Evolutionary conservation across 176 grass and related monocot species (phyloP), one percentile per base, ranked within the genome.

Genomic region (Zea mays): DNA sequence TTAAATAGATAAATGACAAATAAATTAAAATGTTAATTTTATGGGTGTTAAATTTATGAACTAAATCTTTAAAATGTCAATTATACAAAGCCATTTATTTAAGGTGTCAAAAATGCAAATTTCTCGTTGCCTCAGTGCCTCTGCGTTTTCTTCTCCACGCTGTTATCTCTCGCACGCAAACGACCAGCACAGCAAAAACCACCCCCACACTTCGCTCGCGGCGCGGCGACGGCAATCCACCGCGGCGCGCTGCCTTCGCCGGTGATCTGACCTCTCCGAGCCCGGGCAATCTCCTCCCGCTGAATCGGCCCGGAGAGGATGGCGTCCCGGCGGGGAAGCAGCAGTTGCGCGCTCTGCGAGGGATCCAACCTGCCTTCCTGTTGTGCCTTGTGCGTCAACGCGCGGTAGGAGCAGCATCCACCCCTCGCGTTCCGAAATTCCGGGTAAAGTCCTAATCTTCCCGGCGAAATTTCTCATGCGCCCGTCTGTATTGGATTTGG

Each of bases 261-360:
- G 81, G 43, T 54, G 67, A 62, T 71, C 82, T 69, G 65, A 2
- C 37, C 5, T 13, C 17, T 47, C 19, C n/a, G 4, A 9, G 11
- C 13, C 43, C 55, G 5, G 16, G 15, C 5, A 10, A 36, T 47
- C n/a, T 41, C 62, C 8, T 48, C 34, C 51, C 10, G 16, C 62
- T 55, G 27, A 84, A 79, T 79, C 55, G 66, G 72, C 61, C 14
- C 56, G 27, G 46, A 41, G 64, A 41, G 11, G 72, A 77, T 83
- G 78, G 73, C 86, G 58, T 77, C 88, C 42, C 72, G 88, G 74
- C 64, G 92, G 77, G 77, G 65, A 51, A 68, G 80, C 69, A 66
- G 74, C 82, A 56, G 67, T 78, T 99, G 92, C 79, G 70, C 87
- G 16, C 70, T 99, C 65, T 99, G 92, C 87, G 96, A 99, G 85